Evolutionary conservation across 352 stramenopile genomes (phyloP).

Genomic region (Phytophthora europaea): DNA sequence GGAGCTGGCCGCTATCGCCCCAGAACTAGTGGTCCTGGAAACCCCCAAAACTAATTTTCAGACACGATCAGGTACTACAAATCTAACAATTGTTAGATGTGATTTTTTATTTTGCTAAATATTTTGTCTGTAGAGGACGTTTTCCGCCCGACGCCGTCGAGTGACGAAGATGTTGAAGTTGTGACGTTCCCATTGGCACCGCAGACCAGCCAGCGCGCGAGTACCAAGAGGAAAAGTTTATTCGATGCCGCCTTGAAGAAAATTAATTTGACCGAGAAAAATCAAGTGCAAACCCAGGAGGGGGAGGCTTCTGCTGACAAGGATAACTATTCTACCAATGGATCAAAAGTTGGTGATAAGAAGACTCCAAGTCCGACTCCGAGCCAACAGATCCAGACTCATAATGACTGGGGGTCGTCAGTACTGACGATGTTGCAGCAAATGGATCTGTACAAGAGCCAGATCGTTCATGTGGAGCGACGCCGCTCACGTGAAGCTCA

Average conservation of each 20-base stretch:
- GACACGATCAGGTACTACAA: slow-evolving; percentile 2
- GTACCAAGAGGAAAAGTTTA: slow-evolving; percentile 59
- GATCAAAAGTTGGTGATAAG: not conserved
- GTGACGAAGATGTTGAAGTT: slow-evolving; percentile 53
- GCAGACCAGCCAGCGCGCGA: slow-evolving; percentile 70
- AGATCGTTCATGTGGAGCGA: slow-evolving; percentile 87
- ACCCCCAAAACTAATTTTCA: slow-evolving; percentile 8
- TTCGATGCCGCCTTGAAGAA: slow-evolving; percentile 59
- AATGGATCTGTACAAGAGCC: slow-evolving; percentile 71
- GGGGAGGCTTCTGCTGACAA: not conserved
- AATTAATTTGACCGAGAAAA: slow-evolving; percentile 6
- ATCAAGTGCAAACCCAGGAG: not conserved
- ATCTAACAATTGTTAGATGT: not conserved
- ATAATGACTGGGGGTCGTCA: slow-evolving; percentile 40
- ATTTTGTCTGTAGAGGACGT: slow-evolving; percentile 48
- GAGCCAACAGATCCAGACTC: not conserved
- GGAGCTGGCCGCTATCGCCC: slow-evolving; percentile 54
- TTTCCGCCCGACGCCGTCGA: slow-evolving; percentile 37
- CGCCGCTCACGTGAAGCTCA: slow-evolving; percentile 52
- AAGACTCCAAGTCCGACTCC: slow-evolving; percentile 5
- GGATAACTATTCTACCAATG: not conserved
- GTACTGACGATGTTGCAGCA: slow-evolving; percentile 60
- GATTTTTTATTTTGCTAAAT: slow-evolving; percentile 1
- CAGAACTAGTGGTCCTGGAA: slow-evolving; percentile 56
- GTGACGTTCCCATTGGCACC: slow-evolving; percentile 70